Evolutionary conservation across 2,329 filamentous ascomycete genomes (phyloP), one percentile per base, ranked within the genome.

Genomic region (Didymellaceae sp.): DNA sequence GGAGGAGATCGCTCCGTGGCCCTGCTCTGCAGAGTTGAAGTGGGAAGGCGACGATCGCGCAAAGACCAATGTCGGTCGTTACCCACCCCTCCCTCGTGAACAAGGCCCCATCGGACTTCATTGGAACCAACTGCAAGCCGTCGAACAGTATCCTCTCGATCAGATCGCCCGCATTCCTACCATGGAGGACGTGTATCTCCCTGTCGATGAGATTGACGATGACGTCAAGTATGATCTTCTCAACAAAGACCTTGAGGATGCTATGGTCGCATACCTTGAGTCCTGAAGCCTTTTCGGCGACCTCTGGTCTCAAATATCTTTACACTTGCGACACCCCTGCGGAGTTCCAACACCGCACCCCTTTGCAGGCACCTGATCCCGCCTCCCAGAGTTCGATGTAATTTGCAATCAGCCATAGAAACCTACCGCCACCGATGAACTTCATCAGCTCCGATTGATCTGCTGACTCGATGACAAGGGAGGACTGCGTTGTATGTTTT

Each of bases 1-100:
- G 34, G 63, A 70, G 2, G 65, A 71, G 41, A 58, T 76, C 24
- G 69, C 75, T 0, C 67, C 70, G 1, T 80, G 75, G 75, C 77
- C 77, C 0, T 60, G 61, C 9, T 33, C 59, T 5, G 60, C 69
- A 9, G 77, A 80, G 63, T 64, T 74, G 63, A 76, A 76, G 54
- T 79, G 77, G 70, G 77, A 80, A 54, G 77, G 77, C 0, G 74
- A 77, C 31, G 76, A 77, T 24, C 73, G 77, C 9, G 74, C 77
- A 11, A 72, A 76, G 32, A 78, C 75, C 2, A 63, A 62, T 25
- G 68, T 73, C 33, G 75, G 76, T 17, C 62, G 77, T 14, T 79
- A 73, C 56, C 62, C 74, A 4, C 72, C 74, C n/a, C 58, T 75
- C 9, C 77, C 77, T 24, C 74, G 77, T 5, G 71, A 77, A 37